Conservation (phyloP, 1,284 basidiomycete genomes). For the Farysia itapuensis region DNA sequence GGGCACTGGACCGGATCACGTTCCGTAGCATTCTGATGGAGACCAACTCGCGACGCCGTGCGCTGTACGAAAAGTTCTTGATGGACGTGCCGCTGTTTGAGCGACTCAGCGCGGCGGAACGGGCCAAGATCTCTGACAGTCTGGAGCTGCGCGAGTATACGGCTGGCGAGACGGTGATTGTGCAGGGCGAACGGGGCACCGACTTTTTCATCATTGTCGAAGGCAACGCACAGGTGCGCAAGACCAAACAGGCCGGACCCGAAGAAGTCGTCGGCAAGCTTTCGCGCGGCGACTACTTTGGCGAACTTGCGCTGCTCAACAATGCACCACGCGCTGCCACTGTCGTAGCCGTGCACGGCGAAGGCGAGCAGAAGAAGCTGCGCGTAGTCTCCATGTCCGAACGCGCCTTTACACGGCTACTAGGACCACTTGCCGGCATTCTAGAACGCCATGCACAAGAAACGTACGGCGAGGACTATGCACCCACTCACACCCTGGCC, state of each 20-base stretch:
- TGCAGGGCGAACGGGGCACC: slow-evolving; percentile 89
- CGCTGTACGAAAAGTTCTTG: slow-evolving; percentile 94
- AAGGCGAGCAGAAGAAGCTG: slow-evolving; percentile 60
- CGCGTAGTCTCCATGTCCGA: slow-evolving; percentile 86
- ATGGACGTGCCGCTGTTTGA: slow-evolving; percentile 85
- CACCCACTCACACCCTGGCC: not conserved
- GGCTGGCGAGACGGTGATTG: slow-evolving; percentile 82
- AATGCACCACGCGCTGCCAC: slow-evolving; percentile 88
- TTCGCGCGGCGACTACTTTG: slow-evolving; percentile 94
- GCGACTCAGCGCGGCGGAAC: slow-evolving; percentile 79
- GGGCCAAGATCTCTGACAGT: slow-evolving; percentile 95
- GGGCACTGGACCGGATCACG: slow-evolving; percentile 94
- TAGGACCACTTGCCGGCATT: slow-evolving; percentile 84
- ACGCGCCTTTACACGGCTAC: slow-evolving; percentile 86
- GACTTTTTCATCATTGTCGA: slow-evolving; percentile 97
- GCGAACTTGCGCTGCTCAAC: slow-evolving; percentile 82
- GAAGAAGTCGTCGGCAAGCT: slow-evolving; percentile 69
- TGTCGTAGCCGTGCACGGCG: slow-evolving; percentile 72
- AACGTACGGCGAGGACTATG: slow-evolving; percentile 48
- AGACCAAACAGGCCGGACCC: slow-evolving; percentile 67
- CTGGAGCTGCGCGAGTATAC: slow-evolving; percentile 79
- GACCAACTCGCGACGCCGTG: slow-evolving; percentile 68
- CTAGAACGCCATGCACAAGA: slow-evolving; percentile 76
- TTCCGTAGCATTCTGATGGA: slow-evolving; percentile 88
- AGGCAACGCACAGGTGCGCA: slow-evolving; percentile 84